These are phyloP conservation scores for Nemophila menziesii DNA, from an alignment of 257 asterid genomes.

Conservation along the genomic window DNA sequence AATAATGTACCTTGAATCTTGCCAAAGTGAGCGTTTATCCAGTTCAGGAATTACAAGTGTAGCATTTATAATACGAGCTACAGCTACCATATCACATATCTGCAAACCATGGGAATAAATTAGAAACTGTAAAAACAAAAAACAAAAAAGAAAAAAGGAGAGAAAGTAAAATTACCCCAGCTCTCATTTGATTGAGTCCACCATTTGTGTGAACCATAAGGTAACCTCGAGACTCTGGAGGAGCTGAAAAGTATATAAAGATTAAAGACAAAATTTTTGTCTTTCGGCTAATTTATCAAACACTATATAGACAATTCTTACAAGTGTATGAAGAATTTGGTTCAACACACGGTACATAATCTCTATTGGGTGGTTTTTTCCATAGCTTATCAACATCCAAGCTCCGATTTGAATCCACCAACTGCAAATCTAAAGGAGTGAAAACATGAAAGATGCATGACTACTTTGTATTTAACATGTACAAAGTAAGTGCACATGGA, in stretches of 20 bases:
- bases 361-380: conserved; percentile 68
- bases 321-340: conserved; percentile 51
- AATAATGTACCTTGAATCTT: conserved; percentile 59
- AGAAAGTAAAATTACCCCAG: conserved; percentile 55
- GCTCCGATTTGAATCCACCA: conserved; percentile 35
- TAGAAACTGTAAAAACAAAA: background rate
- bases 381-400: conserved; percentile 46
- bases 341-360: conserved; percentile 60
- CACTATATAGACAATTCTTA: conserved; percentile 16
- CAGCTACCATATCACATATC: conserved; percentile 99
- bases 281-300: background rate
- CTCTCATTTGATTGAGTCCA: conserved; percentile 96
- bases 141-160: conserved; percentile 4
- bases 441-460: conserved; percentile 50
- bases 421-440: conserved; percentile 89
- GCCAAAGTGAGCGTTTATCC: conserved; percentile 92
- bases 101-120: conserved; percentile 16
- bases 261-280: background rate
- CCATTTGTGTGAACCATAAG: conserved; percentile 89
- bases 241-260: conserved; percentile 35
- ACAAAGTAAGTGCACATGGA: background rate
- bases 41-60: conserved; percentile 95
- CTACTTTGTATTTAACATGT: conserved; percentile 22
- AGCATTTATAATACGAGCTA: conserved; percentile 87
- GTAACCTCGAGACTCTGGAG: conserved; percentile 71